Conservation (phyloP, 495 filamentous ascomycete species). For the Lasiosphaeriaceae sp. region DNA sequence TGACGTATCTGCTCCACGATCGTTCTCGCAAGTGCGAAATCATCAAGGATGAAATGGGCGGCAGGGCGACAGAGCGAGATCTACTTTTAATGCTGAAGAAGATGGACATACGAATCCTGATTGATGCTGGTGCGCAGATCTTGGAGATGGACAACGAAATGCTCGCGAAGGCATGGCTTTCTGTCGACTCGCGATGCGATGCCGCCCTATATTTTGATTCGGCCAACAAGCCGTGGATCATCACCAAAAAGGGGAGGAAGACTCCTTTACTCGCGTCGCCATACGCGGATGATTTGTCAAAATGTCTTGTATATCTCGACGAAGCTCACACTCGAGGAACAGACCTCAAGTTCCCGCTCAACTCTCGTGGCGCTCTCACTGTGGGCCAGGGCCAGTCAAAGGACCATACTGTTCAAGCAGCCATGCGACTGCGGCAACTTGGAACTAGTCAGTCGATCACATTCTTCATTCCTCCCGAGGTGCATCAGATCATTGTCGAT, state of each 20-base stretch:
- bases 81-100: slow-evolving; percentile 31
- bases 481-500: slow-evolving; percentile 45
- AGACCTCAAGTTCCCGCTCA: slow-evolving; percentile 41
- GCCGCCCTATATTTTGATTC: slow-evolving; percentile 30
- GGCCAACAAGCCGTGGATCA: slow-evolving; percentile 35
- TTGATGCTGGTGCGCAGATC: slow-evolving; percentile 49
- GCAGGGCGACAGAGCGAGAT: slow-evolving; percentile 31
- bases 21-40: slow-evolving; percentile 41
- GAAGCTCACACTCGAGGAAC: slow-evolving; percentile 48
- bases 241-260: slow-evolving; percentile 24
- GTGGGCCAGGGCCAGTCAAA: slow-evolving; percentile 45
- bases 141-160: slow-evolving; percentile 40
- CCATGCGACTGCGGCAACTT: slow-evolving; percentile 43
- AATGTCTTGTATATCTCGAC: slow-evolving; percentile 44
- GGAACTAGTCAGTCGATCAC: slow-evolving; percentile 30
- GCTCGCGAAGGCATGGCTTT: slow-evolving; percentile 47
- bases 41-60: slow-evolving; percentile 22
- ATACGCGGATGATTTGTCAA: slow-evolving; percentile 34
- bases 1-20: slow-evolving; percentile 45
- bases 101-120: slow-evolving; percentile 39
- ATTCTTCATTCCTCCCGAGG: slow-evolving; percentile 41
- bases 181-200: slow-evolving; percentile 27
- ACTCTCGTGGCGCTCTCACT: slow-evolving; percentile 42
- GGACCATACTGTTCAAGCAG: slow-evolving; percentile 48
- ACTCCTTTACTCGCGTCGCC: slow-evolving; percentile 37